Conservation (phyloP, 2,329 filamentous ascomycete genomes). For the Myriosclerotinia duriaeana region DNA sequence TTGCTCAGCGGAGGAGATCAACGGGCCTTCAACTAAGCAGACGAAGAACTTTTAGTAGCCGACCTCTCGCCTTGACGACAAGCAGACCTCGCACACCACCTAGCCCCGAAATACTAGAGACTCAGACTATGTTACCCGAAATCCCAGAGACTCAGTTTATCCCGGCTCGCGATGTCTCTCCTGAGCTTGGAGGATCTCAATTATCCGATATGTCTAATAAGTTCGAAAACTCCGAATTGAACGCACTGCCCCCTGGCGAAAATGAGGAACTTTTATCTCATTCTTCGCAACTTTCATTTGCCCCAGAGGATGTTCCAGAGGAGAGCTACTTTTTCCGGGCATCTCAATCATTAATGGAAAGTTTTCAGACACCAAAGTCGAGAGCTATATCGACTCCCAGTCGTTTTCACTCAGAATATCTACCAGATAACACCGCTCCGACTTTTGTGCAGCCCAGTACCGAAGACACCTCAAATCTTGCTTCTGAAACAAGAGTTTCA, state of each 20-base stretch:
- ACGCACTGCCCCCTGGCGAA: neutral
- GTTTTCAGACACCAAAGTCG: neutral
- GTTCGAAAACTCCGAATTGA: neutral
- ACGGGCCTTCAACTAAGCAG: neutral
- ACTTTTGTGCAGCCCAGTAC: constrained; percentile 1
- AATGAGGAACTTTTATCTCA: neutral
- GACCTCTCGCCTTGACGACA: constrained; percentile 13
- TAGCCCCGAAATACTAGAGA: neutral
- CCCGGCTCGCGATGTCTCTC: neutral
- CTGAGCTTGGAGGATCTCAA: constrained; percentile 16
- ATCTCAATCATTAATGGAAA: constrained; percentile 13
- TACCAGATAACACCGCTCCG: neutral
- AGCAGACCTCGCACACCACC: neutral
- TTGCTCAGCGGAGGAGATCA: constrained; percentile 5
- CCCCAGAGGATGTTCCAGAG: constrained; percentile 1
- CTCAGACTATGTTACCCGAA: neutral
- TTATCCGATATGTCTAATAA: neutral
- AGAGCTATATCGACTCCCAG: constrained; percentile 22
- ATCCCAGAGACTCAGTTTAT: neutral
- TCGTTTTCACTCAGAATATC: neutral
- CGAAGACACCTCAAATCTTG: neutral
- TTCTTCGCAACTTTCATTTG: constrained; percentile 20
- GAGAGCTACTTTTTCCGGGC: constrained; percentile 25
- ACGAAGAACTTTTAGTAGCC: constrained; percentile 9
- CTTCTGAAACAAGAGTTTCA: neutral